A percentile compares a stretch with the other conserved stretches of the same genome.
phyloP scores from a whole-genome alignment of 1,284 basidiomycete species.

The Earliella scabrosa region DNA sequence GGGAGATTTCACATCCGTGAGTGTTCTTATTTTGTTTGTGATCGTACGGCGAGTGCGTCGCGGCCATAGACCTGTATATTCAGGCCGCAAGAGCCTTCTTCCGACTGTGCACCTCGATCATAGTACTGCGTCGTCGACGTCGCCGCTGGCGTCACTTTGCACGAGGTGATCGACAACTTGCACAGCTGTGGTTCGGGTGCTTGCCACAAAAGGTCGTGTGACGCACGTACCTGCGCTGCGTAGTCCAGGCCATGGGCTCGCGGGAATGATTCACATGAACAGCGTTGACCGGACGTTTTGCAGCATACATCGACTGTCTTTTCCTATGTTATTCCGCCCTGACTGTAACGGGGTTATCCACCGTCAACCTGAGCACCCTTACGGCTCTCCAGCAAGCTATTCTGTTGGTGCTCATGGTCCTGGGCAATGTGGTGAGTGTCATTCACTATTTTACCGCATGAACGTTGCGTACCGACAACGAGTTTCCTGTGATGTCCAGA shows the following conservation, averaged over 20 bases:
- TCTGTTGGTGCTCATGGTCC: constrained; percentile 53
- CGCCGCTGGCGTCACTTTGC: too few relatives aligned
- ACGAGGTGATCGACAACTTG: not conserved
- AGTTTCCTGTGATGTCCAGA: too few relatives aligned
- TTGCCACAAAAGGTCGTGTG: not conserved
- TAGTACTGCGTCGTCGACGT: too few relatives aligned
- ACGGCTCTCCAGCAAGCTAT: constrained; percentile 65
- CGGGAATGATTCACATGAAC: too few relatives aligned
- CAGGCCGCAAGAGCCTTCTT: too few relatives aligned
- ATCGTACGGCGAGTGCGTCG: not conserved
- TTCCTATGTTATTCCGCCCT: constrained; percentile 71
- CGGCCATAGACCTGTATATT: too few relatives aligned
- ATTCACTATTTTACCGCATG: too few relatives aligned
- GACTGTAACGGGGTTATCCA: constrained; percentile 61
- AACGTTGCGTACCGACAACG: too few relatives aligned
- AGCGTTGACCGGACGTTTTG: too few relatives aligned
- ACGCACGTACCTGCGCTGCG: not conserved
- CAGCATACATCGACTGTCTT: constrained; percentile 56
- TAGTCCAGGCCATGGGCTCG: too few relatives aligned
- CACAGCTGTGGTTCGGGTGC: constrained; percentile 18
- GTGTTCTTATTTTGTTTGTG: not conserved
- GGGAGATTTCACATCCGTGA: constrained; percentile 47
- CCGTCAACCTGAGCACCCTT: constrained; percentile 54
- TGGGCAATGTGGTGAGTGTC: constrained; percentile 44
- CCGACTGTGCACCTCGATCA: too few relatives aligned